Conservation (phyloP, 1,284 basidiomycete species). For the Mycena citricolor region DNA sequence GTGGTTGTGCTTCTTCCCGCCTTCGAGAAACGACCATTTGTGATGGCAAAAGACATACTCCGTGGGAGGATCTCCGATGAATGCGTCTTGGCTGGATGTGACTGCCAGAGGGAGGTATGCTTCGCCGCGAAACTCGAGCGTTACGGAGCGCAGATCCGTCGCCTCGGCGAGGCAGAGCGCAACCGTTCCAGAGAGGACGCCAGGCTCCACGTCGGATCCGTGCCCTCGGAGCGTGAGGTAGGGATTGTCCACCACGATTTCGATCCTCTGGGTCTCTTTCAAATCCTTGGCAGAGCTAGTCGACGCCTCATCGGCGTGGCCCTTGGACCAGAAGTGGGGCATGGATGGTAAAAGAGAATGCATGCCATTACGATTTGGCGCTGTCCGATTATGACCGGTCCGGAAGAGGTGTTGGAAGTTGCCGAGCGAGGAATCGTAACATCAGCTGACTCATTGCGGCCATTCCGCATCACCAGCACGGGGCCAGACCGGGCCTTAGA, state of each 20-base stretch:
- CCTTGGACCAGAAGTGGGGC: constrained; percentile 17
- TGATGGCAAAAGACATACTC: constrained; percentile 77
- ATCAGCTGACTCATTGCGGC: too few relatives aligned
- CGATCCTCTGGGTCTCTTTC: constrained; percentile 52
- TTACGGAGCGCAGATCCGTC: constrained; percentile 84
- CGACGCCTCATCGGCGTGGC: background rate
- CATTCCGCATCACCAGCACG: too few relatives aligned
- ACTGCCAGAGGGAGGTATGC: constrained; percentile 73
- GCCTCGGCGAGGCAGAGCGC: constrained; percentile 78
- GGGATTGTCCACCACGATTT: constrained; percentile 74
- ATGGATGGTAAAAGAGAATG: constrained; percentile 1
- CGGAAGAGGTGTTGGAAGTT: too few relatives aligned
- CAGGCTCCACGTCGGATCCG: constrained; percentile 82
- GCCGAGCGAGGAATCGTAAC: too few relatives aligned
- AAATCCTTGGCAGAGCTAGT: too few relatives aligned
- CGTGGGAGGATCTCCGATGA: constrained; percentile 52
- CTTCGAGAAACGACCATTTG: constrained; percentile 85
- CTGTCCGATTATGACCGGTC: too few relatives aligned
- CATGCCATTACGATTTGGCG: too few relatives aligned
- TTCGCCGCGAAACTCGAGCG: constrained; percentile 81
- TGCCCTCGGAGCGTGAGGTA: constrained; percentile 74
- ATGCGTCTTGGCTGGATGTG: too few relatives aligned
- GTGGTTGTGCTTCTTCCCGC: constrained; percentile 72
- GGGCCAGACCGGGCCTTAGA: too few relatives aligned
- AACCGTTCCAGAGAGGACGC: constrained; percentile 72